Base-by-base conservation (phyloP, 805 yeast species). In the Lipomyces yamadae region DNA sequence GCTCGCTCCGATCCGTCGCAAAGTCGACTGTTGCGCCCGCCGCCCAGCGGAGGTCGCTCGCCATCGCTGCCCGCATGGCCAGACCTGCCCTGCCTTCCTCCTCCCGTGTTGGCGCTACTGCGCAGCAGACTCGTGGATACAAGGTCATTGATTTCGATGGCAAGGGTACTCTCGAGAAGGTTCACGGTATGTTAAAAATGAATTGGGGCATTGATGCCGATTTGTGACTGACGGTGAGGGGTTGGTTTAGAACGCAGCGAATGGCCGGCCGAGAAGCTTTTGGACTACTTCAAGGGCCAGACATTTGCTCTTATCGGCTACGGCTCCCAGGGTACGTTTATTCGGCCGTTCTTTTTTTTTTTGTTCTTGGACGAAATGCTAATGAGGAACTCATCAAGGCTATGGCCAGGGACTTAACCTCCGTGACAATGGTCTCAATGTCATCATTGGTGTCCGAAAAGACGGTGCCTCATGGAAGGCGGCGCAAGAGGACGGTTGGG, bases 401-500 rank as follows among this genome's bases (percentile, higher is more conserved):
- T 94, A 95, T 87, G 99, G 99, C 81, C 99, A 95, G 86, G 98
- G 98, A 83, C 88, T 95, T 77, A 95, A 95, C 92, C 85, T 96
- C 85, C 91, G 99, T 85, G 99, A 95, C 87, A 94, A 95, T 78
- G 99, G 99, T 82, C 82, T 95, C 79, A 94, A 94, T 81, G 99
- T 94, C 76, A 91, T 95, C 80, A 85, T 95, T 75, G 99, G 99
- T 88, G 99, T 95, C 77, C 88, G 99, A 84, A 92, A 95, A 87
- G 83, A 91, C 80, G 99, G 99, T 86, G 95, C 97, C 74, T 95
- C 98, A 67, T 95, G 99, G 99, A 94, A 94, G 85, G 97, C 97
- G 75, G 99, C 99, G 78, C 84, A 92, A 76, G 99, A 95, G 84
- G 99, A 95, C 82, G 99, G 99, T 77, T 95, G 99, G 99, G 97